Conservation (phyloP, 352 stramenopile species). For the Pythium phragmiticola region DNA sequence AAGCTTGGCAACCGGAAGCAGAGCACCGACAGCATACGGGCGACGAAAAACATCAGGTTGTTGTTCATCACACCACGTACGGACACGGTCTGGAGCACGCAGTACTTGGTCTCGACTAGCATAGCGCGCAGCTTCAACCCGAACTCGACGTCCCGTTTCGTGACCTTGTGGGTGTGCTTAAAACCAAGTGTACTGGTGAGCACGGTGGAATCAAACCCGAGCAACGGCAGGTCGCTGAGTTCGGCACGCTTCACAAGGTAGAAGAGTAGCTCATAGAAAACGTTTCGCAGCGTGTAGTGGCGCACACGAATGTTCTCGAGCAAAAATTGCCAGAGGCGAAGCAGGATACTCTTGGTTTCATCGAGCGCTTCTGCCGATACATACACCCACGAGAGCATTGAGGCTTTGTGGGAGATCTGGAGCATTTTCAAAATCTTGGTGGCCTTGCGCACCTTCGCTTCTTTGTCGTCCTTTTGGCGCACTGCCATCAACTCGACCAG, state of each 20-base stretch:
- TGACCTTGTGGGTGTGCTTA: constrained; percentile 75
- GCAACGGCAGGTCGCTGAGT: constrained; percentile 75
- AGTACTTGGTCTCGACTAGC: constrained; percentile 89
- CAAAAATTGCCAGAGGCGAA: constrained; percentile 86
- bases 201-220: constrained; percentile 83
- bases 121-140: constrained; percentile 83
- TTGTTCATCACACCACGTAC: constrained; percentile 91
- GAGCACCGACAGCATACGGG: constrained; percentile 83
- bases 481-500: constrained; percentile 86
- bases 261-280: constrained; percentile 89
- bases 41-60: constrained; percentile 91
- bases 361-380: constrained; percentile 76
- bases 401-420: constrained; percentile 87
- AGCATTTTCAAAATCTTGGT: constrained; percentile 91
- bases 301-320: constrained; percentile 90
- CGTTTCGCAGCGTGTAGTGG: constrained; percentile 87
- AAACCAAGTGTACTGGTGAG: constrained; percentile 55
- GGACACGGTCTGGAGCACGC: constrained; percentile 83
- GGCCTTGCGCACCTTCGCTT: constrained; percentile 87
- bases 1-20: constrained; percentile 87
- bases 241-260: constrained; percentile 88
- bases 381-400: constrained; percentile 90
- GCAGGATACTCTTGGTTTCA: constrained; percentile 84
- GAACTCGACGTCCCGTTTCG: constrained; percentile 83
- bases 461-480: constrained; percentile 88